These are phyloP conservation scores for Hyaloscypha variabilis DNA, from an alignment of 495 filamentous ascomycete species.

Conservation along the genomic window DNA sequence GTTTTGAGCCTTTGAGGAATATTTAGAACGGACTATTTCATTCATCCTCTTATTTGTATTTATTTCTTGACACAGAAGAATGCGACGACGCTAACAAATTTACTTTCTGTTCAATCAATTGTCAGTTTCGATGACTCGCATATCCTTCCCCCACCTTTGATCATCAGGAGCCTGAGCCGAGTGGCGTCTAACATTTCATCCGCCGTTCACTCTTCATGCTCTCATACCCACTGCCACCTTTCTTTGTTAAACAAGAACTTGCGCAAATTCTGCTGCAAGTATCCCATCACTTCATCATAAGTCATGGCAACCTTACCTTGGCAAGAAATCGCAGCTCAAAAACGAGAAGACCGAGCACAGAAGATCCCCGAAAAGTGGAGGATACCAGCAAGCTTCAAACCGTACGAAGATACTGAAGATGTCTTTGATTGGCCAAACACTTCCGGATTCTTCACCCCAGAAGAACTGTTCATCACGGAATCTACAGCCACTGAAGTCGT, in stretches of 20 bases:
- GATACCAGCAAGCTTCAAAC: neutral
- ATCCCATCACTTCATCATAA: no score
- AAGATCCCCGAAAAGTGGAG: constrained; percentile 3
- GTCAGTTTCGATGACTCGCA: neutral
- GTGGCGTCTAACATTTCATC: no score
- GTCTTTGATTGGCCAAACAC: neutral
- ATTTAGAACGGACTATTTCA: neutral
- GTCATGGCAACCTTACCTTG: neutral
- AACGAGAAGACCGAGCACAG: neutral
- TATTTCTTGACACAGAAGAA: neutral
- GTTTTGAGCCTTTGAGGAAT: neutral
- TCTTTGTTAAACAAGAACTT: no score
- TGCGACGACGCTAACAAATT: neutral
- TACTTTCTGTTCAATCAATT: neutral
- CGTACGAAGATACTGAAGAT: neutral
- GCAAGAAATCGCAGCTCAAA: neutral
- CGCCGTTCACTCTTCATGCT: no score
- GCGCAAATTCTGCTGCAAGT: no score
- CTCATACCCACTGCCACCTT: no score
- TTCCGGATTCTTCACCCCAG: neutral
- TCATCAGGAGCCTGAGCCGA: no score
- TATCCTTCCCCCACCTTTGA: neutral
- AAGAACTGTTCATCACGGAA: neutral
- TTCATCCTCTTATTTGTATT: neutral
- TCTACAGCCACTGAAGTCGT: constrained; percentile 42